These are phyloP conservation scores for Passalora sequoiae DNA, from an alignment of 2,329 filamentous ascomycete genomes.

Conservation along the genomic window DNA sequence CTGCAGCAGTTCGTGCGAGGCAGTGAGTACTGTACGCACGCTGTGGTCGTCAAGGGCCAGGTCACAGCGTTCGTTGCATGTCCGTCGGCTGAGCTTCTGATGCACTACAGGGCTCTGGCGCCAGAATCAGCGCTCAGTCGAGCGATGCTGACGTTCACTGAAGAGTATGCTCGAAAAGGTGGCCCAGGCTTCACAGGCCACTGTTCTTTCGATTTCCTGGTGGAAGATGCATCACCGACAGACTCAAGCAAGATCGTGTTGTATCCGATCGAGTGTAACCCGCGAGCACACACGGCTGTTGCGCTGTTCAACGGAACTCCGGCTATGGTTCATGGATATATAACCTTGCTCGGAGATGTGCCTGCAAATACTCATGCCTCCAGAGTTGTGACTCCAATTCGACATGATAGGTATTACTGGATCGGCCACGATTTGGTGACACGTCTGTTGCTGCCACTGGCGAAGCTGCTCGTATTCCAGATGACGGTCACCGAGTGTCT, in stretches of 20 bases:
- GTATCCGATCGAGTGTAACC: conserved; percentile 68
- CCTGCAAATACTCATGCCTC: conserved; percentile 21
- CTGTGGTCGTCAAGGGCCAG: conserved; percentile 59
- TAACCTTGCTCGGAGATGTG: conserved; percentile 40
- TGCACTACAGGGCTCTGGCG: conserved; percentile 61
- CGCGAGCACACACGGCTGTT: conserved; percentile 63
- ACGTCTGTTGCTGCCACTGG: conserved; percentile 46
- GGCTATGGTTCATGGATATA: conserved; percentile 49
- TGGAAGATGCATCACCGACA: conserved; percentile 39
- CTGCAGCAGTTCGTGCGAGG: conserved; percentile 64
- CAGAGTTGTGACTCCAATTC: conserved; percentile 18
- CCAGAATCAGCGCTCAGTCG: conserved; percentile 49
- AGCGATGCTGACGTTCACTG: conserved; percentile 62
- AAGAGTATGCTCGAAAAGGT: conserved; percentile 49
- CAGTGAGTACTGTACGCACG: conserved; percentile 66
- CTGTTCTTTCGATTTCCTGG: conserved; percentile 66
- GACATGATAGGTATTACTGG: conserved; percentile 53
- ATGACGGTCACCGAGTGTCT: conserved; percentile 25
- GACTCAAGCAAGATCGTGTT: conserved; percentile 37
- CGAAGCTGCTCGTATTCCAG: conserved; percentile 34
- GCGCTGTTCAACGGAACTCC: conserved; percentile 51
- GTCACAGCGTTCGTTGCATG: conserved; percentile 65
- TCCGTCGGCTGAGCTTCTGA: conserved; percentile 56
- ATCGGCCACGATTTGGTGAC: conserved; percentile 60
- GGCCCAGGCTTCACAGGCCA: conserved; percentile 60